Base-by-base conservation (phyloP, 257 asterid genomes). In the Nicotiana knightiana region DNA sequence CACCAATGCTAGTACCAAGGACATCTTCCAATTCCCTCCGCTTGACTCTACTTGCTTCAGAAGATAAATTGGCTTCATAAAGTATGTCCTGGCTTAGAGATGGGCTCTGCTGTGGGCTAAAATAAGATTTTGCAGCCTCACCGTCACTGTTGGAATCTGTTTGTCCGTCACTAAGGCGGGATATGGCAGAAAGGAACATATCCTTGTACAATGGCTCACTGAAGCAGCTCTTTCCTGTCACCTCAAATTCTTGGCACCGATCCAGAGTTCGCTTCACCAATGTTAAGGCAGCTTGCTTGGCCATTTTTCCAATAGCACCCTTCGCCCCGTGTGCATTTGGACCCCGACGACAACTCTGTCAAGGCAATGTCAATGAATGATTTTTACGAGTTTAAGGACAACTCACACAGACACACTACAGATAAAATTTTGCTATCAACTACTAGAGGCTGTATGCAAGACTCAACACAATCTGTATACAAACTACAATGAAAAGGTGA, bases 211-310 rank as follows among this genome's bases (percentile, higher is more conserved):
- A 78, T n/a, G 97, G 91, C 87, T 91, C 94, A 18, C 85, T 87
- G 86, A 95, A 95, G 90, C 99, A 92, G 89, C 98, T 92, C 86
- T 89, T 93, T 81, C 97, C 95, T 8, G 91, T 90, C 80, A 83
- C 87, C 84, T 90, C 87, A 67, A 90, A 95, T 86, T 91, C 97
- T 82, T 84, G 90, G 88, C 77, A 92, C 17, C 91, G 91, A 77
- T 89, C 93, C 91, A 93, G 68, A 82, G 94, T 87, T 83, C 92
- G 88, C 89, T 87, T 90, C 77, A 91, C 97, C 88, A 91, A 95
- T 88, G 94, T 90, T 84, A 93, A 87, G 83, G 94, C 94, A 86
- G 95, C 94, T 87, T 93, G 97, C 89, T 91, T 93, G 78, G 97
- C 97, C 89, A 95, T 88, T 89, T 91, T 95, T 77, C 97, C 93